These are phyloP conservation scores for Akanthomyces uredinophilus DNA, from an alignment of 2,329 filamentous ascomycete species.

Conservation along the genomic window DNA sequence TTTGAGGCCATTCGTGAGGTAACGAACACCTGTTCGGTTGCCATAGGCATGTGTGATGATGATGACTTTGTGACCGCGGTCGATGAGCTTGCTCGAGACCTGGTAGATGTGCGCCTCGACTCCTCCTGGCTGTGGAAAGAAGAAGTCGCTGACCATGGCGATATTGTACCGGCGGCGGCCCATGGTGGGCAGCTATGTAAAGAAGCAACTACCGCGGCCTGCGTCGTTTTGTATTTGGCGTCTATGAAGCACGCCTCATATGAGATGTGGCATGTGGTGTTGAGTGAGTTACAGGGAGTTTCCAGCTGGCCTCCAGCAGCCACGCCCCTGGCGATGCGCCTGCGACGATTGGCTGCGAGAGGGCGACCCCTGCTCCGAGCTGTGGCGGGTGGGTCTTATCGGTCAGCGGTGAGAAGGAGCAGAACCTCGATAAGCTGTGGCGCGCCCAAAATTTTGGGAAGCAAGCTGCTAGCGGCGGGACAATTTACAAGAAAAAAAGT, in stretches of 20 bases:
- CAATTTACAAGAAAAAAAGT: not conserved
- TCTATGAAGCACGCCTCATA: not conserved
- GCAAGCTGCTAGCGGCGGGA: constrained; percentile 6
- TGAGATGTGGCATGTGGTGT: not conserved
- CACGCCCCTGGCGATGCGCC: not conserved
- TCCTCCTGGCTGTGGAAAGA: constrained; percentile 95
- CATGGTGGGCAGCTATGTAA: constrained; percentile 33
- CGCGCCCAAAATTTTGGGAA: constrained; percentile 32
- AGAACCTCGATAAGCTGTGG: constrained; percentile 33
- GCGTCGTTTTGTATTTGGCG: not conserved
- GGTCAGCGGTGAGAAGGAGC: constrained; percentile 31
- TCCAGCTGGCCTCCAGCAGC: not conserved
- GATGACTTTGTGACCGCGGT: constrained; percentile 96
- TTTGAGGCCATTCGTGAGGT: constrained; percentile 95
- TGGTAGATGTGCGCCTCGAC: constrained; percentile 99
- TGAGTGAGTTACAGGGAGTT: constrained; percentile 2
- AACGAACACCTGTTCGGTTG: constrained; percentile 84
- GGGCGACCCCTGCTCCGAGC: not conserved
- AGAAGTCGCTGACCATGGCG: constrained; percentile 98
- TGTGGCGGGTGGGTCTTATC: constrained; percentile 2
- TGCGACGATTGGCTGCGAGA: not conserved
- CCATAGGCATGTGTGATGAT: constrained; percentile 95
- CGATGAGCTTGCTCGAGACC: constrained; percentile 89
- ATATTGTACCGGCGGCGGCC: constrained; percentile 59
- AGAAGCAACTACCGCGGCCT: constrained; percentile 2